Percentiles rank a stretch among this genome's conserved stretches.
Evolutionary conservation across 164 flowering plant genomes (phyloP).

Genomic region (Sextonia rubra): DNA sequence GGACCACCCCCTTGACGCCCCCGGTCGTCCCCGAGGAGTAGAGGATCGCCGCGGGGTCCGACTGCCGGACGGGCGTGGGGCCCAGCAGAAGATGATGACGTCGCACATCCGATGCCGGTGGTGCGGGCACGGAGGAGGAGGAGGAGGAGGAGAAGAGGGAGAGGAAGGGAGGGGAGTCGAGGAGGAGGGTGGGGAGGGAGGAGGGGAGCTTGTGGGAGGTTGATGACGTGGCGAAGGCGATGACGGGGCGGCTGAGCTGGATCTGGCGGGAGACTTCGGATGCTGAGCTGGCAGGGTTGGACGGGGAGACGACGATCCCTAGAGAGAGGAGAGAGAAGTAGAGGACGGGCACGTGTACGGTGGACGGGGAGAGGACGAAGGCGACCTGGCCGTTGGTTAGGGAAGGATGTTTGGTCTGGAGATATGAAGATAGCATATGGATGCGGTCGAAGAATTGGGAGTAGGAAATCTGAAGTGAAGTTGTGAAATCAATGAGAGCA

Average conservation of each 20-base stretch:
- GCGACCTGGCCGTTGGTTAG: constrained; percentile 42
- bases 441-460: constrained; percentile 22
- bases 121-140: too few relatives aligned
- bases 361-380: constrained; percentile 41
- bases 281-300: constrained; percentile 52
- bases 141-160: background rate
- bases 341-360: constrained; percentile 42
- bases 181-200: constrained; percentile 12
- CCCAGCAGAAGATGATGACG: background rate
- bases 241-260: constrained; percentile 36
- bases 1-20: constrained; percentile 48
- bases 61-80: constrained; percentile 22
- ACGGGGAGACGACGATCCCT: constrained; percentile 61
- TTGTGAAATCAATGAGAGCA: constrained; percentile 41
- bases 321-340: constrained; percentile 57
- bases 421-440: constrained; percentile 27
- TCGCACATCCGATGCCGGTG: background rate
- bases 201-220: constrained; percentile 35
- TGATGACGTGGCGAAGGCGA: constrained; percentile 49
- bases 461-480: constrained; percentile 34
- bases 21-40: constrained; percentile 83
- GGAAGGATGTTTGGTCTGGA: constrained; percentile 12
- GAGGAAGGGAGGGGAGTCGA: constrained; percentile 27
- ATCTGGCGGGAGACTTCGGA: constrained; percentile 52
- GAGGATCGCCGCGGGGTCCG: constrained; percentile 52